These are phyloP conservation scores for Starmerella etchellsii DNA, from an alignment of 805 yeast species.

Conservation along the genomic window DNA sequence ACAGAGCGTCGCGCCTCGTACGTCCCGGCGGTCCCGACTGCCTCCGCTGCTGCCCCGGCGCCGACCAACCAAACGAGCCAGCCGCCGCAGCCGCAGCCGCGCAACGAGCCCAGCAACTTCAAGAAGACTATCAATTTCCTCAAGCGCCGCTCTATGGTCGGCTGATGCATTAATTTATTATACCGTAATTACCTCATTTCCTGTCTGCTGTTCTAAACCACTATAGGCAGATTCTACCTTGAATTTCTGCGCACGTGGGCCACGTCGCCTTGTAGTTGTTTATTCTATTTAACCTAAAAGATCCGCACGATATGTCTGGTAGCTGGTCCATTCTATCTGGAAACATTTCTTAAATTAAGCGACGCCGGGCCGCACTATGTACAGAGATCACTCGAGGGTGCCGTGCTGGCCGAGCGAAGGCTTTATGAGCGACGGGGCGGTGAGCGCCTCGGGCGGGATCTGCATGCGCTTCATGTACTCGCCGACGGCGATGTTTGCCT, in stretches of 20 bases:
- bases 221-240: too few relatives aligned
- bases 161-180: conserved; percentile 3
- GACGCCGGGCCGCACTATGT: too few relatives aligned
- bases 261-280: too few relatives aligned
- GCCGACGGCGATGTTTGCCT: conserved; percentile 37
- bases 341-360: too few relatives aligned
- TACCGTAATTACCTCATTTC: too few relatives aligned
- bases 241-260: too few relatives aligned
- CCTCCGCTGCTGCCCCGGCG: background rate
- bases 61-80: background rate
- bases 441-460: conserved; percentile 9
- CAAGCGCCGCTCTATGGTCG: conserved; percentile 28
- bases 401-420: conserved; percentile 19
- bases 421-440: conserved; percentile 13
- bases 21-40: background rate
- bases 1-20: background rate
- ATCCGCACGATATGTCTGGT: too few relatives aligned
- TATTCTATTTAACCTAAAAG: too few relatives aligned
- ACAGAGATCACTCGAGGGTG: conserved; percentile 1
- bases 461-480: conserved; percentile 19
- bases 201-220: too few relatives aligned
- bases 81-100: background rate
- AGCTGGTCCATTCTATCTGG: too few relatives aligned
- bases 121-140: conserved; percentile 28
- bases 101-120: conserved; percentile 22